These are phyloP conservation scores for Naganishia cerealis DNA, from an alignment of 1,284 basidiomycete genomes.

Conservation along the genomic window DNA sequence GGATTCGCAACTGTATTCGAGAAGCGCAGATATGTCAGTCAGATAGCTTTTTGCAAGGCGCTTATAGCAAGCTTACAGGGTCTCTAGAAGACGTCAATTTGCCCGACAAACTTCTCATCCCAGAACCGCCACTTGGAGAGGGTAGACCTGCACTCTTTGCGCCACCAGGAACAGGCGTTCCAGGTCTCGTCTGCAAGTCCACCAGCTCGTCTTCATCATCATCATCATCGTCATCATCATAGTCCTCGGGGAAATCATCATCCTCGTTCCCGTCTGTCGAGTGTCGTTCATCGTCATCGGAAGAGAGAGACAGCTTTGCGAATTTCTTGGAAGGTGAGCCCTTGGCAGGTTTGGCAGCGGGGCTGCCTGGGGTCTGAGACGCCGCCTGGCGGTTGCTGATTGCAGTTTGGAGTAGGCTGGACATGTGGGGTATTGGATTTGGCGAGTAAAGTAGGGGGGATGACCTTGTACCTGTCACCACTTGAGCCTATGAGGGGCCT, in stretches of 20 bases:
- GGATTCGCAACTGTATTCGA: constrained; percentile 59
- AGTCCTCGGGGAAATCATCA: constrained; percentile 32
- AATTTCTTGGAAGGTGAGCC: constrained; percentile 35
- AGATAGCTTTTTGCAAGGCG: neutral
- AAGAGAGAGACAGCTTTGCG: constrained; percentile 38
- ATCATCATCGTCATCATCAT: constrained; percentile 43
- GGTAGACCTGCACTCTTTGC: constrained; percentile 36
- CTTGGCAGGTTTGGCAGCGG: constrained; percentile 36
- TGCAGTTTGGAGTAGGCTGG: constrained; percentile 52
- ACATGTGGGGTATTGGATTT: constrained; percentile 33
- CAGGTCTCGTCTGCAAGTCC: constrained; percentile 49
- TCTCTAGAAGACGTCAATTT: constrained; percentile 36
- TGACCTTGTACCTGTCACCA: too few relatives aligned
- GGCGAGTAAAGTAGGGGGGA: neutral
- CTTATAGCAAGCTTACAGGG: constrained; percentile 43
- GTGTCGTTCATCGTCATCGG: constrained; percentile 50
- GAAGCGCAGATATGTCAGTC: neutral
- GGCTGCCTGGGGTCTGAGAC: constrained; percentile 43
- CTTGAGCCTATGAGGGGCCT: too few relatives aligned
- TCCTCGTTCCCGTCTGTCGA: constrained; percentile 39
- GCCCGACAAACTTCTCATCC: constrained; percentile 33
- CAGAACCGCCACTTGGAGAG: constrained; percentile 30
- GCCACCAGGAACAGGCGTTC: constrained; percentile 43
- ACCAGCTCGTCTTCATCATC: constrained; percentile 56
- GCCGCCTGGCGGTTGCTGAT: constrained; percentile 53